Evolutionary conservation across 2,329 filamentous ascomycete species (phyloP), one percentile per base, ranked within the genome.

Genomic region (Epichloe sibirici): DNA sequence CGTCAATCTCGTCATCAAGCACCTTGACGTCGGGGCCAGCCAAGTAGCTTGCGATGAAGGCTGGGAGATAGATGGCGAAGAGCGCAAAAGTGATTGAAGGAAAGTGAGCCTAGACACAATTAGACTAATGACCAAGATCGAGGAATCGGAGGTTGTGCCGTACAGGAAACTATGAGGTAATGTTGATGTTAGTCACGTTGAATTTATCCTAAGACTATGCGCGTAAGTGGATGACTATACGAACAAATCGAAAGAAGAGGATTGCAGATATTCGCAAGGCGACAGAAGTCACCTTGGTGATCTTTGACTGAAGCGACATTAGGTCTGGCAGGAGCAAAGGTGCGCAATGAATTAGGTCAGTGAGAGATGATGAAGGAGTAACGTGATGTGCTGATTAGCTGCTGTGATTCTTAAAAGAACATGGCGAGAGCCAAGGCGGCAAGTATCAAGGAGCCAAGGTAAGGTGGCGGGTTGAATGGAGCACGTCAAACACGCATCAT

Each of bases 11-110:
- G 57, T 85, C 80, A 54, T 80, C 77, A 25, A 85, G 67, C 5
- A 85, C 62, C 47, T 79, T 72, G 60, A 82, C 77, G 54, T 76
- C 71, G 6, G 80, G 72, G 53, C 79, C 77, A 15, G 73, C 73
- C 28, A 77, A 66, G 62, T 79, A 82, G 58, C 75, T 79, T 12
- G 73, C 69, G 49, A 86, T 65, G 66, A 85, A 87, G 0, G 82
- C 73, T 0, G 83, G 76, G 0, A 83, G 63, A 59, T 88, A 88
- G 53, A 88, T 66, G 25, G 78, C 81, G 55, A 85, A 82, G 2
- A 85, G 69, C 0, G 83, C 75, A 53, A 81, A 81, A 3, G 82
- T 71, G 39, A 79, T 59, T 34, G 82, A 82, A 55, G 74, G 64
- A 55, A 72, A 66, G 57, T 66, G 66, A 52, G 67, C 68, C 67